Base-by-base conservation (phyloP, 2,329 filamentous ascomycete genomes). In the Aspergillus tamarii region DNA sequence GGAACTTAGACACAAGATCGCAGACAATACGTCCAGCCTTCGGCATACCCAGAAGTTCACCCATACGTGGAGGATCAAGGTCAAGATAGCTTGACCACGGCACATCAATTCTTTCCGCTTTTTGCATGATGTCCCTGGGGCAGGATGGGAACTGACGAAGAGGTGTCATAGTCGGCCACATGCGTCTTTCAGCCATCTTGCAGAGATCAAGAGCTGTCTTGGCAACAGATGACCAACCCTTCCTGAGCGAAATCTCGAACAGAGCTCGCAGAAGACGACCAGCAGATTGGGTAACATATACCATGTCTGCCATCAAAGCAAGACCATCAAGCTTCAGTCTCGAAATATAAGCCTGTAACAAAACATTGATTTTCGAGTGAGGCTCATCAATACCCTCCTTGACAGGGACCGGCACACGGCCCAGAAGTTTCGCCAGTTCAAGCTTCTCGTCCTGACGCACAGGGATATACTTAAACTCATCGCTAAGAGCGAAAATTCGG, bases 151-250 rank as follows among this genome's bases (percentile, higher is more conserved):
- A 99, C 74, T 99, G 95, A 60, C 95, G 88, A 36, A 99, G 84
- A 12, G 96, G 95, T 43, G 93, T 92, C 95, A 98, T 99, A 7
- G 94, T 98, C 16, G 94, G 94, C 95, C 95, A 99, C 96, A 99
- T 99, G 57, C 96, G 88, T 84, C 97, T 97, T 83, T 99, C 95
- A 0, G 94, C 95, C 93, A 97, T 98, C 82, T 99, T 99, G 82
- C 96, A 99, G 59, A 99, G 85, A 72, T 97, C 92, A 48, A 99
- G 84, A 0, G 95, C 94, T 66, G 91, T 93, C 81, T 95, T 97
- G 10, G 95, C 92, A 4, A 98, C 95, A 19, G 89, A 90, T 0
- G 95, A 89, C 94, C 94, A 99, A 39, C 94, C 94, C 79, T 97
- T 97, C 81, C 94, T 96, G 69, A 99, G 81, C n/a, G 92, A 91